Base-by-base conservation (phyloP, 2,329 filamentous ascomycete species). In the Clarireedia monteithiana region DNA sequence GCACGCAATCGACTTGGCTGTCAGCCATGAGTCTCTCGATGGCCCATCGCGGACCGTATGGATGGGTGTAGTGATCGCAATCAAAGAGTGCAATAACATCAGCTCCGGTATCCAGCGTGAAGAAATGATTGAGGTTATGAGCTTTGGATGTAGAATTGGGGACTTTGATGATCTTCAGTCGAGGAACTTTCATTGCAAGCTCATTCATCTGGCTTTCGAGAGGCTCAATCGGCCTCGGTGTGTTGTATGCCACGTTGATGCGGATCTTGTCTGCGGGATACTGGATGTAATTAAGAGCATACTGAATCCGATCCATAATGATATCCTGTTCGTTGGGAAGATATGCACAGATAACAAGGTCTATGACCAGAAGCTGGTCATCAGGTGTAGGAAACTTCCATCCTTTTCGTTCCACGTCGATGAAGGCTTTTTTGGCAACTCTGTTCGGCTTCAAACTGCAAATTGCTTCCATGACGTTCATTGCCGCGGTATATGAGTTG, bases 291-390 rank as follows among this genome's bases (percentile, higher is more conserved):
- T 77, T 71, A 40, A 77, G 64, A 3, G 73, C 73, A 59, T 77
- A 77, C 26, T 73, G 64, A 14, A 74, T 69, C 7, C 75, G 72
- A 48, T 75, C 74, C 63, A 75, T 69, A 60, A 77, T 75, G 52
- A 77, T 77, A 51, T 77, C 74, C 62, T 75, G 68, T 62, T 77
- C 75, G 56, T 77, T 77, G 5, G 75, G 75, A n/a, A 77, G 67
- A 59, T 77, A 77, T 14, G 75, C 75, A 2, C 77, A 75, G 53
- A 77, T 75, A 53, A 77, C 67, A 42, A 77, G 65, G 58, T 77
- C 75, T 17, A 77, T 67, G 26, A 73, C 70, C 1, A 70, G 69
- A 2, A 77, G 66, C 14, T 74, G 63, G 48, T 68, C 63, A 54
- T 74, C 69, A 10, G 70, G 63, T 9, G 73, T 74, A 12, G 72